phyloP scores from a whole-genome alignment of 345 rosid genomes.

The Aquilaria sinensis region DNA sequence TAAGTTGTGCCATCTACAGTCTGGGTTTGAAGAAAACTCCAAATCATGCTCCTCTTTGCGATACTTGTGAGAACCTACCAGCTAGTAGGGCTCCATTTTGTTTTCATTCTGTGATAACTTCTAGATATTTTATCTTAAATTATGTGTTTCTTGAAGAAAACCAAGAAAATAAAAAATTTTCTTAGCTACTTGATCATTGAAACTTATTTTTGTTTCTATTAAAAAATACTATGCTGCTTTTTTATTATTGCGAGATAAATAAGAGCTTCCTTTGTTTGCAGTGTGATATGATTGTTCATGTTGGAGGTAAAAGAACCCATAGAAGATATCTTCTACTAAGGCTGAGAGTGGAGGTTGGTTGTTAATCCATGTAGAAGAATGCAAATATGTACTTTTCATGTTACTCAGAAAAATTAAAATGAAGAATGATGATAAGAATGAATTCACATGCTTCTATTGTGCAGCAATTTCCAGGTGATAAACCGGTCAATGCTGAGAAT shows the following conservation, averaged over 20 bases:
- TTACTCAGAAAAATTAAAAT: not conserved
- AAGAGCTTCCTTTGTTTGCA: slow-evolving; percentile 81
- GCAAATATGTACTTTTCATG: not conserved
- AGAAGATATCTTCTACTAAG: slow-evolving; percentile 58
- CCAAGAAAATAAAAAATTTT: not conserved
- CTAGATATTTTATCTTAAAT: not conserved
- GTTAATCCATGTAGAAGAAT: not conserved
- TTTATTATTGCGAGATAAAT: slow-evolving; percentile 74
- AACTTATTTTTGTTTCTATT: slow-evolving; percentile 9
- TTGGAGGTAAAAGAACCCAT: slow-evolving; percentile 76
- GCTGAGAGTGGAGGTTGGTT: slow-evolving; percentile 66
- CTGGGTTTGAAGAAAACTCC: slow-evolving; percentile 18
- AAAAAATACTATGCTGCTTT: slow-evolving; percentile 45
- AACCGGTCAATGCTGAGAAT: slow-evolving; percentile 21
- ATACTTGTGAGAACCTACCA: slow-evolving; percentile 74
- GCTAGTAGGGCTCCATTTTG: slow-evolving; percentile 29
- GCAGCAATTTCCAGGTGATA: slow-evolving; percentile 70
- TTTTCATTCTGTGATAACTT: not conserved
- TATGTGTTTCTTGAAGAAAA: not conserved
- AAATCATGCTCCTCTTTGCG: slow-evolving; percentile 62
- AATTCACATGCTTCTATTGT: not conserved
- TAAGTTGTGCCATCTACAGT: no score
- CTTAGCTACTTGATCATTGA: not conserved
- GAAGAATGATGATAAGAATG: no score
- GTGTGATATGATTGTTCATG: slow-evolving; percentile 81